A percentile compares a stretch with the other conserved stretches of the same genome.
phyloP scores from a whole-genome alignment of 1,139 yeast species.

The Debaryomycetaceae sp. region DNA sequence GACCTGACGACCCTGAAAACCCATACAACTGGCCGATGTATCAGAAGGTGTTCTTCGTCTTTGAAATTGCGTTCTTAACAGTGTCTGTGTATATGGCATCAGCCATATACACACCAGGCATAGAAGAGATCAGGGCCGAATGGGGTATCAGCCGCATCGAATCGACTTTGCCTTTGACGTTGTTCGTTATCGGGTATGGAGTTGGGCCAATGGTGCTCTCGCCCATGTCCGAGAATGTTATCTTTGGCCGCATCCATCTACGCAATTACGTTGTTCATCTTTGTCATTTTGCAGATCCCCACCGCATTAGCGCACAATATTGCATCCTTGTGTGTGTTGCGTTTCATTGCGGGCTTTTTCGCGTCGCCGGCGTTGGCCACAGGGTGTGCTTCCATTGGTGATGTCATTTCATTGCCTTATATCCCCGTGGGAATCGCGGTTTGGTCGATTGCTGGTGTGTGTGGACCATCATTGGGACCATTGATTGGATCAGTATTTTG shows the following conservation, averaged over 20 bases:
- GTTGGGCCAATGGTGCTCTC: slow-evolving; percentile 36
- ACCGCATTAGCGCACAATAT: slow-evolving; percentile 26
- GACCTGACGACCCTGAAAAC: slow-evolving; percentile 51
- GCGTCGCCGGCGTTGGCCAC: slow-evolving; percentile 33
- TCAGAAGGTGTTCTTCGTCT: slow-evolving; percentile 33
- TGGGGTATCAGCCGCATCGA: slow-evolving; percentile 22
- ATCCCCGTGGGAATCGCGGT: slow-evolving; percentile 29
- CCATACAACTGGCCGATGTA: slow-evolving; percentile 52
- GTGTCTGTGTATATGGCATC: slow-evolving; percentile 57
- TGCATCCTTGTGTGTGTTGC: slow-evolving; percentile 26
- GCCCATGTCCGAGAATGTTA: slow-evolving; percentile 35
- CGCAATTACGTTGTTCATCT: slow-evolving; percentile 25
- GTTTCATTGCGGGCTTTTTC: slow-evolving; percentile 30
- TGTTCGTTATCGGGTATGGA: slow-evolving; percentile 39
- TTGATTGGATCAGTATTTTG: slow-evolving; percentile 29
- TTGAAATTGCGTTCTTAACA: slow-evolving; percentile 44
- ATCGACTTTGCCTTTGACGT: slow-evolving; percentile 31
- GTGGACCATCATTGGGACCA: slow-evolving; percentile 37
- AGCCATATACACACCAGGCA: slow-evolving; percentile 58
- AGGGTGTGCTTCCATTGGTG: slow-evolving; percentile 32
- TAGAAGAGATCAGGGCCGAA: slow-evolving; percentile 23
- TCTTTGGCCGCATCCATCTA: slow-evolving; percentile 49
- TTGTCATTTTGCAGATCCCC: slow-evolving; percentile 32
- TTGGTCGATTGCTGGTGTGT: slow-evolving; percentile 33
- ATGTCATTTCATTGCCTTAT: slow-evolving; percentile 22